Percentiles rank a stretch among this genome's conserved stretches.
phyloP scores from a whole-genome alignment of 1,284 basidiomycete genomes.

The Heterobasidion parviporum region DNA sequence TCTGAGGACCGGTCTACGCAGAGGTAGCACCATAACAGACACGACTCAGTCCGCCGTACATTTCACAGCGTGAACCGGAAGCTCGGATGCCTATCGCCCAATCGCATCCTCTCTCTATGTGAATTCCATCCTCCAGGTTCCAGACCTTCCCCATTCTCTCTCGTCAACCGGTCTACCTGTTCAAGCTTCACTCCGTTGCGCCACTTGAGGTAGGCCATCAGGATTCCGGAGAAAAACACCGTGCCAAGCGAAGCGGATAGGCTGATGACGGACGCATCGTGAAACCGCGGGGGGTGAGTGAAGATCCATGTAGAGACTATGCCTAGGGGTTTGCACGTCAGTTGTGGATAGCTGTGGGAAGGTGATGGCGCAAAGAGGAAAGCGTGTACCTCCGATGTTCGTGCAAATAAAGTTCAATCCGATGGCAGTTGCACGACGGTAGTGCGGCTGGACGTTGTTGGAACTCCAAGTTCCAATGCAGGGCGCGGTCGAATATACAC shows the following conservation, averaged over 20 bases:
- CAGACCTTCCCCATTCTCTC: conserved; percentile 2
- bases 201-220: conserved; percentile 5
- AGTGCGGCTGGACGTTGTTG: not conserved
- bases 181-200: conserved; percentile 7
- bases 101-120: conserved; percentile 4
- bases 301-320: conserved; percentile 22
- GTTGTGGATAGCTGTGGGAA: not conserved
- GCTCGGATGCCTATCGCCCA: conserved; percentile 12
- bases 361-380: not conserved
- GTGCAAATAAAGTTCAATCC: not conserved
- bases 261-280: conserved; percentile 9
- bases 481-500: not conserved
- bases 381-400: not conserved
- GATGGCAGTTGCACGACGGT: not conserved
- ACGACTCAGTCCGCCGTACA: too few species aligned
- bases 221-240: not conserved
- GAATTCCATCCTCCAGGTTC: conserved; percentile 10
- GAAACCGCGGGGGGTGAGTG: conserved; percentile 9
- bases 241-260: conserved; percentile 6
- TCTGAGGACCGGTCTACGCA: not conserved
- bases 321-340: not conserved
- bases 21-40: too few species aligned
- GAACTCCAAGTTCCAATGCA: not conserved
- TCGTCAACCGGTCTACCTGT: conserved; percentile 3
- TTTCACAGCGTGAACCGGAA: conserved; percentile 9